Conservation (phyloP, 2,329 filamentous ascomycete genomes). For the Claviceps humidiphila region DNA sequence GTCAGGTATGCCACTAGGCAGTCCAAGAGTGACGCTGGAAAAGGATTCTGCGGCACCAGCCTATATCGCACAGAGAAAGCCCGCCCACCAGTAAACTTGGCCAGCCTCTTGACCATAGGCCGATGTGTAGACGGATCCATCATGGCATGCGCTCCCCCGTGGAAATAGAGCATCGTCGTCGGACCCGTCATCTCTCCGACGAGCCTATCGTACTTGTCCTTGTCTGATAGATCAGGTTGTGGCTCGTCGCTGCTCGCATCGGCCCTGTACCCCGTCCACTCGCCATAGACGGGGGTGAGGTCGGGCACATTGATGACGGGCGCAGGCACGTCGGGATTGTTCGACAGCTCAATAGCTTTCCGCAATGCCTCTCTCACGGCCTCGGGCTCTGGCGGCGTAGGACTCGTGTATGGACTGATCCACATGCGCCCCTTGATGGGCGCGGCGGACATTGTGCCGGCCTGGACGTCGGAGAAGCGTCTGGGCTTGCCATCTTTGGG, state of each 20-base stretch:
- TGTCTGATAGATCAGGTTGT: constrained; percentile 45
- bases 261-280: constrained; percentile 62
- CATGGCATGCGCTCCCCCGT: constrained; percentile 63
- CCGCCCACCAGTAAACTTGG: constrained; percentile 52
- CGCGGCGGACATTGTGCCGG: constrained; percentile 44
- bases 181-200: constrained; percentile 53
- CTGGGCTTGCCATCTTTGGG: constrained; percentile 23
- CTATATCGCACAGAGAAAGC: constrained; percentile 64
- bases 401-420: constrained; percentile 59
- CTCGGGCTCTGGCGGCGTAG: constrained; percentile 38
- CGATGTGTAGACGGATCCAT: constrained; percentile 59
- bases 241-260: constrained; percentile 34
- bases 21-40: constrained; percentile 63
- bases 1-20: constrained; percentile 59
- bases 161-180: constrained; percentile 58
- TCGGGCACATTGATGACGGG: constrained; percentile 30
- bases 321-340: constrained; percentile 3
- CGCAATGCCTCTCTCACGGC: constrained; percentile 45
- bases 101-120: constrained; percentile 42
- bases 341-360: constrained; percentile 31
- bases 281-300: constrained; percentile 47
- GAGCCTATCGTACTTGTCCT: constrained; percentile 50
- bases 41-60: constrained; percentile 60
- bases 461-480: constrained; percentile 51
- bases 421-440: constrained; percentile 69